Evolutionary conservation across 768 basidiomycete genomes (phyloP), one percentile per base, ranked within the genome.

Genomic region (Kwoniella sp.): DNA sequence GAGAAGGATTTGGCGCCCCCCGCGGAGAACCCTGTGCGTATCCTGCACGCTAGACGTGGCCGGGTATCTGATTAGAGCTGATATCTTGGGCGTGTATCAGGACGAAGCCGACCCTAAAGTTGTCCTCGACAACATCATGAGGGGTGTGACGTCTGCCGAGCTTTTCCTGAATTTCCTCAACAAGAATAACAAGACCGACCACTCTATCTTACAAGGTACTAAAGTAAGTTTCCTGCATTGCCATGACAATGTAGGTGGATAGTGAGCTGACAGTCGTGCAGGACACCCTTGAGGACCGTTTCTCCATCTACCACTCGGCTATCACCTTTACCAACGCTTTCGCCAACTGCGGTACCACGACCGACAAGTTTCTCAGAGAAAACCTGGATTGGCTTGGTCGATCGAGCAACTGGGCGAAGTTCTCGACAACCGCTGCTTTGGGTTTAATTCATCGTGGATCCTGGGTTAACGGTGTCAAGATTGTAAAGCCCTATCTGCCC

Each of bases 401-500:
- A 58, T 96, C 96, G 2, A 89, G 89, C 28, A 98, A 99, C 79
- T 99, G 96, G 96, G 91, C 93, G 29, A 99, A 98, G 77, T 99
- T 98, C 82, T 92, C 93, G 2, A 92, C 96, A 5, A 97, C 96
- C 13, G 93, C 96, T 22, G 93, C 91, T 9, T 87, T 99, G 25
- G 96, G 96, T 67, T 91, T 98, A 61, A 97, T 99, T 69, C 93
- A 98, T 83, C 94, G 95, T 77, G 96, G 96, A 48, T 93, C 93
- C 79, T 91, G 92, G 73, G 88, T 93, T 73, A 89, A 95, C 80
- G 94, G 93, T 55, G 89, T 90, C 86, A 87, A 87, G 52, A 91
- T 98, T 58, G 87, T 99, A 26, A 89, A 90, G 2, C 96, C 96
- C 0, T 98, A 98, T 82, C 88, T 98, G 34, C 96, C 96, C 57